These are phyloP conservation scores for Suillus hirtellus DNA, from an alignment of 768 basidiomycete species.

Conservation along the genomic window DNA sequence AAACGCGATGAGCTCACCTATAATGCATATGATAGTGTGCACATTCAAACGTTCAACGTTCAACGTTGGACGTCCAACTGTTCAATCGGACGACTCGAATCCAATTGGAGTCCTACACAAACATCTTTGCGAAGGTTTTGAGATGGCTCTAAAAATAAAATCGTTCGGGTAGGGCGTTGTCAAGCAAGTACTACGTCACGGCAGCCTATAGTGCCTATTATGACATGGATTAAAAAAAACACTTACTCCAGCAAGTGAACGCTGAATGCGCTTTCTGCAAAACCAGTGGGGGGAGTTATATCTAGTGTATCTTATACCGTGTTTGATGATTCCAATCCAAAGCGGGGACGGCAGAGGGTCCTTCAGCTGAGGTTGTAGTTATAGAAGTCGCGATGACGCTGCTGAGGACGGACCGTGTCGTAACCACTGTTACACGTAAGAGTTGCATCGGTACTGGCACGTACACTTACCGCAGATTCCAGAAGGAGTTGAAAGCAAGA, in stretches of 20 bases:
- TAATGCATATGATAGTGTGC: neutral
- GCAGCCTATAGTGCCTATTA: neutral
- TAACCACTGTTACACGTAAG: neutral
- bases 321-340: neutral
- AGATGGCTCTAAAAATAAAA: neutral
- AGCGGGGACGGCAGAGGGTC: neutral
- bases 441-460: neutral
- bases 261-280: neutral
- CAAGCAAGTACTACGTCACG: neutral
- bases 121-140: neutral
- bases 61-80: neutral
- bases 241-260: neutral
- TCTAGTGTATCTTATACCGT: neutral
- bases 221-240: neutral
- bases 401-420: neutral
- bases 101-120: neutral
- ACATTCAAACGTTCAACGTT: neutral
- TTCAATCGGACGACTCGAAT: neutral
- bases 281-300: neutral
- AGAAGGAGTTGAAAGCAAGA: neutral
- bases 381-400: neutral
- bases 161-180: neutral
- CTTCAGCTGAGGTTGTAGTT: neutral
- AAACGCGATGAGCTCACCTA: neutral
- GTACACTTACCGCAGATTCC: neutral